Evolutionary conservation across 306 rosid species (phyloP).

Genomic region (Senna siamea): DNA sequence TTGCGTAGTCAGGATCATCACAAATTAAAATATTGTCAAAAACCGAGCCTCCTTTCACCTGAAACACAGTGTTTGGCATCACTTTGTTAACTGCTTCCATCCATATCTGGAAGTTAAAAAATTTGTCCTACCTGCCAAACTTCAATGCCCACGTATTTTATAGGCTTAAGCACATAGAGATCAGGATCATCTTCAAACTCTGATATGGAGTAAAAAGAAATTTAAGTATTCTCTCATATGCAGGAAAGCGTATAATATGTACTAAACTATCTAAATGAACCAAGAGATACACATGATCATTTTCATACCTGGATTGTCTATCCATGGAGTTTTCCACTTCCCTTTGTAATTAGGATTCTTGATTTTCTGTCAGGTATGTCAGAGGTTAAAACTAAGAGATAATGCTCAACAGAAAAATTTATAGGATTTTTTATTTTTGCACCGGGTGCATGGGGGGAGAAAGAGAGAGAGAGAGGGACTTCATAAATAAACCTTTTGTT

Average conservation of each 20-base stretch:
- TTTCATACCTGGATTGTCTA: constrained; percentile 59
- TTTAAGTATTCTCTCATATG: constrained; percentile 20
- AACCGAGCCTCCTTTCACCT: constrained; percentile 68
- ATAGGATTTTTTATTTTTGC: background rate
- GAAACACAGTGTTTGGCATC: constrained; percentile 35
- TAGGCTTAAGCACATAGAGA: constrained; percentile 66
- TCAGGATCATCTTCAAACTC: constrained; percentile 69
- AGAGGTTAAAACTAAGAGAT: constrained; percentile 37
- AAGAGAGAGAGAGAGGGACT: background rate
- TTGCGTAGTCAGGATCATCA: constrained; percentile 68
- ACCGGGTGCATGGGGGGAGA: too few relatives aligned
- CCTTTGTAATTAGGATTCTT: constrained; percentile 71
- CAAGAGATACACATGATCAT: constrained; percentile 10
- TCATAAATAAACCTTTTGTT: constrained; percentile 66
- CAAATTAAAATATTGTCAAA: constrained; percentile 61
- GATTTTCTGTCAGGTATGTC: constrained; percentile 42
- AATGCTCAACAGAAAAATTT: constrained; percentile 9
- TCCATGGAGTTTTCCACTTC: constrained; percentile 66
- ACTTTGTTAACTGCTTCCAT: constrained; percentile 11
- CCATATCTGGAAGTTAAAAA: constrained; percentile 30
- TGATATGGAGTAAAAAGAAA: constrained; percentile 32
- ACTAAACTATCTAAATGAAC: constrained; percentile 30
- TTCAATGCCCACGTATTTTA: constrained; percentile 63
- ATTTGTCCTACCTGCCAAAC: constrained; percentile 65
- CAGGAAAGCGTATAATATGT: constrained; percentile 6